Evolutionary conservation across 1,284 basidiomycete genomes (phyloP).

Genomic region (Boletus holoroseus): DNA sequence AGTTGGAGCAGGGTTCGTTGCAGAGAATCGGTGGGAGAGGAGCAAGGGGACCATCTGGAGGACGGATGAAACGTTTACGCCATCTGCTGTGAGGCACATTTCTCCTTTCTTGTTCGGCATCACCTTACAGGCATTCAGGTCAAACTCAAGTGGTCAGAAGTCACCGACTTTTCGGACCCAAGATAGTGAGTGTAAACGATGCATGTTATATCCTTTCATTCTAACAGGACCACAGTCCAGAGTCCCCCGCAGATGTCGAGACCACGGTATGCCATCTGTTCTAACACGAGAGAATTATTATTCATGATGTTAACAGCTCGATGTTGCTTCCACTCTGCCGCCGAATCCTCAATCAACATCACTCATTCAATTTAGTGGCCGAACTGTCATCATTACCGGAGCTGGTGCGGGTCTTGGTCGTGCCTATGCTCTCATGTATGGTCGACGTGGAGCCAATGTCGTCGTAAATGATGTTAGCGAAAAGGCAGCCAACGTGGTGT

Average conservation of each 20-base stretch:
- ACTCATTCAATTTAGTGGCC: constrained; percentile 77
- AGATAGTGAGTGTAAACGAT: constrained; percentile 55
- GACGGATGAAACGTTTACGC: constrained; percentile 88
- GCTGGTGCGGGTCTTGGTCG: constrained; percentile 91
- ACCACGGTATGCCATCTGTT: constrained; percentile 42
- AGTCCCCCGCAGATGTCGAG: constrained; percentile 66
- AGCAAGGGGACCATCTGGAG: constrained; percentile 86
- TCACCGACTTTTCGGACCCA: constrained; percentile 76
- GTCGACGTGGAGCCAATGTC: constrained; percentile 88
- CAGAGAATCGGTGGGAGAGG: constrained; percentile 92
- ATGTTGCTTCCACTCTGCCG: constrained; percentile 61
- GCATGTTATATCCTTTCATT: neutral
- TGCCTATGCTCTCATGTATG: constrained; percentile 89
- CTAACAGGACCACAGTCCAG: constrained; percentile 46
- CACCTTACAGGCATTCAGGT: constrained; percentile 42
- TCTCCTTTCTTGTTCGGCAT: neutral
- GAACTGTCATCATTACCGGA: constrained; percentile 94
- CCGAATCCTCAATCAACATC: constrained; percentile 71
- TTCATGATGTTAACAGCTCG: constrained; percentile 47
- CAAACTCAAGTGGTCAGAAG: constrained; percentile 74
- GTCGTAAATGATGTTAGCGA: constrained; percentile 95
- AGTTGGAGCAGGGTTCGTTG: constrained; percentile 89
- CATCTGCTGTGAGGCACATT: constrained; percentile 68
- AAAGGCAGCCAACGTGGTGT: constrained; percentile 79
- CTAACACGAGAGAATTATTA: neutral